These are phyloP conservation scores for Terfezia boudieri DNA, from an alignment of 495 filamentous ascomycete species.

Conservation along the genomic window DNA sequence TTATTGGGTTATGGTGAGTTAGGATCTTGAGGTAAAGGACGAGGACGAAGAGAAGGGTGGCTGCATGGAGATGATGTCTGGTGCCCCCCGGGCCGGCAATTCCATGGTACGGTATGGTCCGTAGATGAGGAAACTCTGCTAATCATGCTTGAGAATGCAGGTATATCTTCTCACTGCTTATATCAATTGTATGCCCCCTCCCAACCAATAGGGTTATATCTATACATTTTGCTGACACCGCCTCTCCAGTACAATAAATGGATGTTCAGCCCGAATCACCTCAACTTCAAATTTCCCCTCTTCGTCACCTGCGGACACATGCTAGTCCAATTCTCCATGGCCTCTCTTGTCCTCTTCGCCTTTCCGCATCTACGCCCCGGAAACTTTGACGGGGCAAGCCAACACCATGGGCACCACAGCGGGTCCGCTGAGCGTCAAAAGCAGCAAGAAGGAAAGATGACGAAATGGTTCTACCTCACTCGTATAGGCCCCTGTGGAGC, in stretches of 20 bases:
- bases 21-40: too few relatives aligned
- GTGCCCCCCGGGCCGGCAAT: neutral
- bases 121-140: constrained; percentile 1
- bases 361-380: constrained; percentile 63
- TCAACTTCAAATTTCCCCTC: constrained; percentile 82
- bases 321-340: constrained; percentile 78
- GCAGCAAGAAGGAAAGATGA: constrained; percentile 45
- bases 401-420: neutral
- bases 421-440: constrained; percentile 24
- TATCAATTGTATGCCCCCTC: constrained; percentile 54
- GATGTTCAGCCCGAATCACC: constrained; percentile 81
- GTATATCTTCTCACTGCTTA: constrained; percentile 72
- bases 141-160: neutral
- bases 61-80: constrained; percentile 17
- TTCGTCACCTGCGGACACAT: constrained; percentile 94
- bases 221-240: neutral
- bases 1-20: constrained; percentile 56
- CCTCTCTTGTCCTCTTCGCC: constrained; percentile 56
- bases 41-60: too few relatives aligned
- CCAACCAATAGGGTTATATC: neutral
- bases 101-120: neutral
- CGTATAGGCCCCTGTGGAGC: constrained; percentile 81
- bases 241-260: constrained; percentile 81
- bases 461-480: constrained; percentile 72
- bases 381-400: constrained; percentile 9